Percentiles rank a stretch among this genome's conserved stretches.
phyloP scores from a whole-genome alignment of 2,329 filamentous ascomycete species.

The Scopulariopsis brevicaulis region DNA sequence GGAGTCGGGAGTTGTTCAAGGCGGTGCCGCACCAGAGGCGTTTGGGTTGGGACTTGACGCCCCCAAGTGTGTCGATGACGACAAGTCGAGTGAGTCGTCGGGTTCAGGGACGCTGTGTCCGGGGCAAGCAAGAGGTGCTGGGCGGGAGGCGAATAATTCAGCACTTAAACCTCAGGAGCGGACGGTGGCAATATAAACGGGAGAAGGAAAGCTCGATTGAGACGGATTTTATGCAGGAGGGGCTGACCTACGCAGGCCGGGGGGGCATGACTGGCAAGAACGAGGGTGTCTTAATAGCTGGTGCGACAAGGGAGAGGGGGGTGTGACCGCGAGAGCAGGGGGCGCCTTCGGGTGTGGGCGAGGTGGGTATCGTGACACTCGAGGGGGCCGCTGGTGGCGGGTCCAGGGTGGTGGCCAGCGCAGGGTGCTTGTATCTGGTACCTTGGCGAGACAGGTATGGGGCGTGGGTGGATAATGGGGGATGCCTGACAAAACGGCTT shows the following conservation, averaged over 20 bases:
- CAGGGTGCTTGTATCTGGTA: neutral
- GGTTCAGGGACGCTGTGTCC: neutral
- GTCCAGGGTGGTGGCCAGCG: neutral
- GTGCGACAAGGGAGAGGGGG: neutral
- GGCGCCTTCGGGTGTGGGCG: neutral
- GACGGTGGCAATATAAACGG: slow-evolving; percentile 1
- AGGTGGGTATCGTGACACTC: neutral
- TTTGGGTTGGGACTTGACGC: neutral
- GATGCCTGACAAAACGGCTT: neutral
- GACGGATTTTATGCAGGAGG: slow-evolving; percentile 4
- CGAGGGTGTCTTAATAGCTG: neutral
- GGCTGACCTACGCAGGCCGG: neutral
- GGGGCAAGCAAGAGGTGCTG: neutral
- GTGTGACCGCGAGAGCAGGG: neutral
- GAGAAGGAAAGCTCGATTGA: slow-evolving; percentile 3
- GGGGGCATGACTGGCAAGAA: slow-evolving; percentile 1
- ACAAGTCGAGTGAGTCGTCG: neutral
- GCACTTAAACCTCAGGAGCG: neutral
- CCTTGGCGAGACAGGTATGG: neutral
- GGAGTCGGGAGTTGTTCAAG: neutral
- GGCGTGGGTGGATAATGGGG: neutral
- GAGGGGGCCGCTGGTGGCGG: neutral
- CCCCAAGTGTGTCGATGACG: neutral
- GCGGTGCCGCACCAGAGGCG: neutral
- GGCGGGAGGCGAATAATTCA: neutral